Percentiles rank a stretch among this genome's conserved stretches.
phyloP scores from a whole-genome alignment of 352 stramenopile genomes.

The Thraustotheca clavata region DNA sequence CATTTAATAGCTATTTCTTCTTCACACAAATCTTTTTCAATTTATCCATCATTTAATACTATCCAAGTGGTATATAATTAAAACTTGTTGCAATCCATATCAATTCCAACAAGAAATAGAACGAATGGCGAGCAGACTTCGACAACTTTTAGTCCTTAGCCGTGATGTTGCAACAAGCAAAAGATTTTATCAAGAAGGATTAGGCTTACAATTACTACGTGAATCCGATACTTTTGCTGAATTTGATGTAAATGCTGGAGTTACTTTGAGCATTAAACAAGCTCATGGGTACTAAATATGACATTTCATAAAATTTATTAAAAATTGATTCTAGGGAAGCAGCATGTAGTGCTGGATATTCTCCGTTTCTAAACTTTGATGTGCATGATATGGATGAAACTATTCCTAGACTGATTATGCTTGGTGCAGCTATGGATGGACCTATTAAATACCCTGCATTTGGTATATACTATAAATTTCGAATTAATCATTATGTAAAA shows the following conservation, averaged over 20 bases:
- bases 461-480: constrained; percentile 38
- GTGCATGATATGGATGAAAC: constrained; percentile 83
- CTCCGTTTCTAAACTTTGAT: constrained; percentile 88
- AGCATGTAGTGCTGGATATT: constrained; percentile 80
- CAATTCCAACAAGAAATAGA: no score
- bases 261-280: constrained; percentile 72
- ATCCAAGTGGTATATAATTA: no score
- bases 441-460: constrained; percentile 90
- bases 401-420: constrained; percentile 73
- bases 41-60: no score
- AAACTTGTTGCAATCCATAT: no score
- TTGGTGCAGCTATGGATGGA: constrained; percentile 85
- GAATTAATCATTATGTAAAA: not conserved
- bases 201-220: constrained; percentile 62
- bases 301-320: not conserved
- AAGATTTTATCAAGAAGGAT: constrained; percentile 77
- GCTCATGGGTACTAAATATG: constrained; percentile 46
- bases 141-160: constrained; percentile 78
- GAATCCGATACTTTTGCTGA: constrained; percentile 77
- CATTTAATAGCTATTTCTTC: no score
- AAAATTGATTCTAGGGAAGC: constrained; percentile 40
- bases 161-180: constrained; percentile 68
- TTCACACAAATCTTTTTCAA: no score
- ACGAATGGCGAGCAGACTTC: constrained; percentile 35
- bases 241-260: constrained; percentile 53